These are phyloP conservation scores for Falciphora oryzae DNA, from an alignment of 2,329 filamentous ascomycete species.

Conservation along the genomic window DNA sequence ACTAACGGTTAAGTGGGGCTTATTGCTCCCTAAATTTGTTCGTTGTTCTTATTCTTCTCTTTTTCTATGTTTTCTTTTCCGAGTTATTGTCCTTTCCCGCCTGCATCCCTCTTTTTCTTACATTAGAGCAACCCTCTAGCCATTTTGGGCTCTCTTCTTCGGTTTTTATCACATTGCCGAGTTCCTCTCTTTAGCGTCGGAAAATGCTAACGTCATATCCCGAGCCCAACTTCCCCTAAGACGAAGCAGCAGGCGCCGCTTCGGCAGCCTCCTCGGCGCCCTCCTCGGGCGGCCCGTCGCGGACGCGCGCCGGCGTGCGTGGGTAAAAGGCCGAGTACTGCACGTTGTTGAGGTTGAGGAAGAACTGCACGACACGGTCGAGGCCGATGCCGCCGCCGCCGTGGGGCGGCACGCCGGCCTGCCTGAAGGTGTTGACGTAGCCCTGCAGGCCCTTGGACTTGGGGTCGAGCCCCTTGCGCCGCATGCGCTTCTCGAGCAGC, in stretches of 20 bases:
- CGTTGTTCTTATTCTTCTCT: too few relatives aligned
- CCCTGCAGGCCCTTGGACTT: constrained; percentile 69
- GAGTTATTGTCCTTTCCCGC: neutral
- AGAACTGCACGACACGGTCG: constrained; percentile 73
- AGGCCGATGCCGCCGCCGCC: constrained; percentile 85
- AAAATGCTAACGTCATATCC: too few relatives aligned
- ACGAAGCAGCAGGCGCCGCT: constrained; percentile 3
- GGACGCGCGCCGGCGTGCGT: constrained; percentile 37
- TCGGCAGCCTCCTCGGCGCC: constrained; percentile 1
- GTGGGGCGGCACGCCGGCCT: constrained; percentile 79
- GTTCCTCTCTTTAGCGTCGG: too few relatives aligned
- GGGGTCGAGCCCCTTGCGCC: constrained; percentile 75
- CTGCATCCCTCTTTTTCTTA: neutral
- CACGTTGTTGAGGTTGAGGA: constrained; percentile 51
- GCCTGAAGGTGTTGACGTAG: constrained; percentile 74
- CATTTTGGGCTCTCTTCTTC: too few relatives aligned
- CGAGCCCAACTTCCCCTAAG: neutral
- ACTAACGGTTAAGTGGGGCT: too few relatives aligned
- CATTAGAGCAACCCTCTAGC: neutral
- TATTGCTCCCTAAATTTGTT: too few relatives aligned
- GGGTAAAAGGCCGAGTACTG: constrained; percentile 54
- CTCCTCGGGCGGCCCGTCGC: constrained; percentile 8
- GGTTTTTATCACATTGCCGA: too few relatives aligned
- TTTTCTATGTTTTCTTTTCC: neutral
- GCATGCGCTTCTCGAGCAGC: constrained; percentile 72